Evolutionary conservation across 2,329 filamentous ascomycete genomes (phyloP).

Genomic region (Xylariaceae sp.): DNA sequence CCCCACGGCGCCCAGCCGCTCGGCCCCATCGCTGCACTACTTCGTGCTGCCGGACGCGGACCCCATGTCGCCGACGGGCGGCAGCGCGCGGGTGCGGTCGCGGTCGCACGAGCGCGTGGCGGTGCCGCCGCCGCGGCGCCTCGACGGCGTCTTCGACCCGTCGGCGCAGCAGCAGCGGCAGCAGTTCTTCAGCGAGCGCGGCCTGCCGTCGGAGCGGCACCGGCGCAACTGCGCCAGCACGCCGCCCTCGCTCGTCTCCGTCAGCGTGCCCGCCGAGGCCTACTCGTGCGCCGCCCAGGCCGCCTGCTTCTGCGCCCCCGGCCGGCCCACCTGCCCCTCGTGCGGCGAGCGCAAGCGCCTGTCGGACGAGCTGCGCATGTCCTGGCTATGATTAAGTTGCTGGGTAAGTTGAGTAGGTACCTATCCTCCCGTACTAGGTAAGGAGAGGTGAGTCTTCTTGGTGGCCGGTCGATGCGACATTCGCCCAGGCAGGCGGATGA

Average conservation of each 20-base stretch:
- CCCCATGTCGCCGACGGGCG: conserved; percentile 1
- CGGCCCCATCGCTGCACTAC: neutral
- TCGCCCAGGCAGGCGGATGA: too few species aligned
- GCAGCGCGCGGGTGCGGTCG: conserved; percentile 5
- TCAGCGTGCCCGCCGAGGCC: conserved; percentile 5
- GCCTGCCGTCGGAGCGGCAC: conserved; percentile 8
- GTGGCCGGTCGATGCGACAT: too few species aligned
- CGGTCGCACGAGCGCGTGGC: conserved; percentile 3
- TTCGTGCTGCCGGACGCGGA: conserved; percentile 1
- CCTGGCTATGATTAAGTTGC: conserved; percentile 8
- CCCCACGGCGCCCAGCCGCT: neutral
- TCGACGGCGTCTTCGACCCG: conserved; percentile 6
- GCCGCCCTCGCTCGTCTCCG: conserved; percentile 7
- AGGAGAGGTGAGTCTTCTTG: too few species aligned
- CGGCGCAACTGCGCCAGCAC: conserved; percentile 5
- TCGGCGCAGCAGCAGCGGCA: conserved; percentile 1
- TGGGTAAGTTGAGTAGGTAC: neutral
- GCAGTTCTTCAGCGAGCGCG: conserved; percentile 9
- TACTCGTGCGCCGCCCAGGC: conserved; percentile 15
- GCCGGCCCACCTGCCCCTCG: conserved; percentile 4
- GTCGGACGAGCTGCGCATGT: conserved; percentile 4
- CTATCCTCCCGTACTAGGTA: too few species aligned
- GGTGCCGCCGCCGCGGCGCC: conserved; percentile 5
- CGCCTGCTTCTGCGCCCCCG: conserved; percentile 10
- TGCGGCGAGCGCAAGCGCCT: conserved; percentile 7